Base-by-base conservation (phyloP, 495 filamentous ascomycete genomes). In the Margaritispora aquatica region DNA sequence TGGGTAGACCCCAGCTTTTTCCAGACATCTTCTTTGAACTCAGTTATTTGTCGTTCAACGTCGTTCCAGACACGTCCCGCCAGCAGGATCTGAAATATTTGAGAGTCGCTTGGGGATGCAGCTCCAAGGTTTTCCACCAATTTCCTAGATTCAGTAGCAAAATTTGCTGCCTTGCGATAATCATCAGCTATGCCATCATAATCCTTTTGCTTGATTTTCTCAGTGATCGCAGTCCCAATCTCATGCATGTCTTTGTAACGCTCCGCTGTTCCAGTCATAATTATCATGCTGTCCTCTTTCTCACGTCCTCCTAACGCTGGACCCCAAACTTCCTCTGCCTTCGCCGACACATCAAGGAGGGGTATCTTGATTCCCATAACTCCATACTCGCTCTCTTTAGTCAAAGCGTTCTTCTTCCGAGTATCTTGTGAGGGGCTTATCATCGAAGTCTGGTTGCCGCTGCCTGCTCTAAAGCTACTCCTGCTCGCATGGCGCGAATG, bases 251-350 rank as follows among this genome's bases (percentile, higher is more conserved):
- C 88, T 58, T 85, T 86, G 66, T 90, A 84, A 60, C 79, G 83
- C 63, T 96, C 90, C 55, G 97, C 80, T 4, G 83, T 81, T 2
- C 78, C 75, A 31, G 90, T 75, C 7, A 96, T 80, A 0, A 83
- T 79, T 71, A 90, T 92, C 47, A 97, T 73, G 57, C 83, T 84
- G 63, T 92, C 88, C 66, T 97, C 95, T 65, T 90, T 87, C 58
- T 97, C 93, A n/a, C 89, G 81, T 1, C 94, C 93, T 26, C 90
- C 90, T 51, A 98, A 75, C 19, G 92, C 92, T 17, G 95, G 95
- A 0, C 95, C 94, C 89, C 94, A 98, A 2, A 97, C 84, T 61
- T 98, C 95, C 68, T 98, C 90, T 0, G 92, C 93, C 68, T 97
- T 97, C 51, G 89, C 84, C 22, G 90, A 90, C 1, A 91, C 89